phyloP scores from a whole-genome alignment of 805 yeast species.

The Teunomyces kruisii region DNA sequence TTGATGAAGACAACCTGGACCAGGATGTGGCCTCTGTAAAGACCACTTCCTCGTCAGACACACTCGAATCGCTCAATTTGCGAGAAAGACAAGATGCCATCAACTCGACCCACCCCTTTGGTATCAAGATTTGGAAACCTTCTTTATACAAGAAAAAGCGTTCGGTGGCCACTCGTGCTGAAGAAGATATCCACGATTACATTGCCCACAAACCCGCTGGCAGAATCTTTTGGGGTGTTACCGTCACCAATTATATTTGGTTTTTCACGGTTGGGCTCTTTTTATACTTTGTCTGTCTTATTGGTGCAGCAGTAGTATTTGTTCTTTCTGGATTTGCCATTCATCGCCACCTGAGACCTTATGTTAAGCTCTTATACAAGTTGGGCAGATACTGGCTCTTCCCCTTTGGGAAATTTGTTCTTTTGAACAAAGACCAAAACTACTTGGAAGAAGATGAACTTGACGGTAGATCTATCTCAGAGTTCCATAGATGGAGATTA shows the following conservation, averaged over 20 bases:
- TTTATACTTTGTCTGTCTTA: conserved; percentile 51
- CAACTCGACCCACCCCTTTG: conserved; percentile 95
- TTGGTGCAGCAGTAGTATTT: conserved; percentile 49
- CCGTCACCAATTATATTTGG: conserved; percentile 73
- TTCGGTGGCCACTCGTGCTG: conserved; percentile 88
- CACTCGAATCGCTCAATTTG: conserved; percentile 81
- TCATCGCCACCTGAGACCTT: conserved; percentile 55
- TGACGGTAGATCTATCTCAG: conserved; percentile 82
- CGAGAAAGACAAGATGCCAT: conserved; percentile 95
- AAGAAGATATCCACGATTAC: conserved; percentile 87
- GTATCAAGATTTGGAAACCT: conserved; percentile 98
- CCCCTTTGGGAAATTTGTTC: conserved; percentile 91
- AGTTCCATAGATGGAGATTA: conserved; percentile 85
- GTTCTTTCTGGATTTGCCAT: conserved; percentile 39
- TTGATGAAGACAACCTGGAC: conserved; percentile 19
- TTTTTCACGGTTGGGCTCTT: conserved; percentile 67
- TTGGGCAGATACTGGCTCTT: conserved; percentile 70
- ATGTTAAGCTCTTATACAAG: conserved; percentile 58
- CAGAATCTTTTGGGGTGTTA: conserved; percentile 61
- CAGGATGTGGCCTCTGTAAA: conserved; percentile 25
- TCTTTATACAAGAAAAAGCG: conserved; percentile 91
- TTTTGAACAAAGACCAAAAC: conserved; percentile 72
- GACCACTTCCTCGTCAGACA: conserved; percentile 38
- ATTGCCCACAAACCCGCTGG: conserved; percentile 42
- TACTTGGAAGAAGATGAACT: conserved; percentile 84